Percentiles rank a stretch among this genome's conserved stretches.
Conservation (phyloP, 768 basidiomycete genomes). For the Lentinula boryana region DNA sequence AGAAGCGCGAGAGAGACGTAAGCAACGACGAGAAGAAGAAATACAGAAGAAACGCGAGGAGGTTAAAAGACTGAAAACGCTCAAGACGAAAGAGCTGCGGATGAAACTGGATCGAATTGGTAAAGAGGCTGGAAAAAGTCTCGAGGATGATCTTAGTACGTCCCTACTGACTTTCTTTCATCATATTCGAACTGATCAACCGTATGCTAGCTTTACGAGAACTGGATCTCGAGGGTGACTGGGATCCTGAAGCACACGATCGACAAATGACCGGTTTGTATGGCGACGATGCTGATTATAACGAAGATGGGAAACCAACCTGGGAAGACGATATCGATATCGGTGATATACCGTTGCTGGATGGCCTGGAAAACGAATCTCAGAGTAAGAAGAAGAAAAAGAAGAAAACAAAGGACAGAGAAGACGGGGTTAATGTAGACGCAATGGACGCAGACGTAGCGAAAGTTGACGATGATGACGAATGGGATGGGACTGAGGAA, state of each 20-base stretch:
- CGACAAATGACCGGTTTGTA: slow-evolving; percentile 76
- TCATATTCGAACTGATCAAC: not conserved
- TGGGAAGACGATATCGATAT: slow-evolving; percentile 94
- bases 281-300: slow-evolving; percentile 38
- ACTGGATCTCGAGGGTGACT: slow-evolving; percentile 87
- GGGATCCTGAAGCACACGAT: slow-evolving; percentile 86
- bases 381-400: slow-evolving; percentile 58
- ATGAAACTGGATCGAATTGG: slow-evolving; percentile 70
- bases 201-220: slow-evolving; percentile 45
- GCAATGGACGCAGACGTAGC: slow-evolving; percentile 41
- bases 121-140: slow-evolving; percentile 56
- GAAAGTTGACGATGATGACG: slow-evolving; percentile 42
- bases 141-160: slow-evolving; percentile 33
- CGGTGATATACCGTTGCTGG: slow-evolving; percentile 48
- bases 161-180: not conserved
- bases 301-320: slow-evolving; percentile 60
- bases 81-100: slow-evolving; percentile 82
- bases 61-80: slow-evolving; percentile 68
- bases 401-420: slow-evolving; percentile 38
- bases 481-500: slow-evolving; percentile 87
- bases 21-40: slow-evolving; percentile 48
- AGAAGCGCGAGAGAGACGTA: slow-evolving; percentile 74
- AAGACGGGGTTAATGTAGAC: slow-evolving; percentile 55
- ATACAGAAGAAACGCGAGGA: slow-evolving; percentile 70
- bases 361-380: slow-evolving; percentile 23